Evolutionary conservation across 2,329 filamentous ascomycete genomes (phyloP), one percentile per base, ranked within the genome.

Genomic region (Podosphaera fusca): DNA sequence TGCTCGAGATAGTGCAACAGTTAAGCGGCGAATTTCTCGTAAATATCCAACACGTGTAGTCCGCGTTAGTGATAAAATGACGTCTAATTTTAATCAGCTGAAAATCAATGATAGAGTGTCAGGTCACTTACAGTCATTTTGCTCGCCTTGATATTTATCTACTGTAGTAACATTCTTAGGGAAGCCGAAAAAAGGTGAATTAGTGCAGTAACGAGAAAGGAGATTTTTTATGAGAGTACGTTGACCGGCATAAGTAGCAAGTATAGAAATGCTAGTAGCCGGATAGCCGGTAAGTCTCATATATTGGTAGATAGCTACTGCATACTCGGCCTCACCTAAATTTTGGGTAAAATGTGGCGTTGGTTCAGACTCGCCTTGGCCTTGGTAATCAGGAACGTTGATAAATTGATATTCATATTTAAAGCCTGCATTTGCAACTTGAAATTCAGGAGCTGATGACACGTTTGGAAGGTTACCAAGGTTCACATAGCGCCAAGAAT

Each of bases 61-160:
- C 60, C 92, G 81, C 12, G 88, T 92, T 52, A 98, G 78, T 4
- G 89, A 95, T 57, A 98, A 79, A 64, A 98, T 94, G 63, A 98
- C 81, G 66, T 95, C 87, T 92, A 49, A 42, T 38, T 36, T 21
- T 5, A 35, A 47, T 65, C 62, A 64, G 59, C 35, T 53, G 29
- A 8, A 2, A 33, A 29, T 14, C 42, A 14, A 30, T 29, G 21
- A 31, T 52, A 10, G 38, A 21, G 21, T n/a, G 14, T 4, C 29
- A 35, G 45, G 10, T 42, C 57, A 80, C 85, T 76, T 76, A 92
- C 87, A 96, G 67, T 98, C 92, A 70, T 98, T 98, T 71, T 98
- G 92, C 74, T 98, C 92, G 68, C 92, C 94, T 72, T 98, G 92
- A 66, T 96, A 98, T 69, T 95, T 95, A 72, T 98, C 92, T 61